Conservation (phyloP, 2,329 filamentous ascomycete genomes). For the Sporothrix pseudoabietina region DNA sequence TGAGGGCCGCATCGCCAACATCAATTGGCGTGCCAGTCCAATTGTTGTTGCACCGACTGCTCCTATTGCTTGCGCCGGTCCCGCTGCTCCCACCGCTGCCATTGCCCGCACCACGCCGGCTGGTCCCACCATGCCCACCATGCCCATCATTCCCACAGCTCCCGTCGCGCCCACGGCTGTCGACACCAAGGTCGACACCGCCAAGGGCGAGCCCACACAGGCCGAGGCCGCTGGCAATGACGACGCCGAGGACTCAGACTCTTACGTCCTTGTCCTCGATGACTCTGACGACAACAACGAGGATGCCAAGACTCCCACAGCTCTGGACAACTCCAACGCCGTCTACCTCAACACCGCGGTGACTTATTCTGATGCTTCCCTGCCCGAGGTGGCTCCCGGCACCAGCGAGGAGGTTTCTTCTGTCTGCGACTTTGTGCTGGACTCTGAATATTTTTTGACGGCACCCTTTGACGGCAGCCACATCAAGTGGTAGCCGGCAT, state of each 20-base stretch:
- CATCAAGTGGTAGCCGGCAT: neutral
- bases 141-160: too few species aligned
- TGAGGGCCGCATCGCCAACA: slow-evolving; percentile 33
- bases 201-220: neutral
- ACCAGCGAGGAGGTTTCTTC: neutral
- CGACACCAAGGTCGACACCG: neutral
- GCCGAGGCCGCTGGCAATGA: neutral
- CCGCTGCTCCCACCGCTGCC: too few species aligned
- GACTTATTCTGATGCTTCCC: neutral
- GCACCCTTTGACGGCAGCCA: neutral
- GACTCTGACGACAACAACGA: neutral
- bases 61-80: neutral
- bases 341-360: neutral
- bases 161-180: too few species aligned
- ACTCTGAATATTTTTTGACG: neutral
- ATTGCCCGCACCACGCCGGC: too few species aligned
- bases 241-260: too few species aligned
- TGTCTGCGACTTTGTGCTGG: neutral
- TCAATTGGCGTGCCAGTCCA: neutral
- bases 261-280: neutral
- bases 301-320: neutral
- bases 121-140: too few species aligned
- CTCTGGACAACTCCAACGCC: neutral
- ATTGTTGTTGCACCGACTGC: neutral
- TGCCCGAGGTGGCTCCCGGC: neutral